Evolutionary conservation across 2,329 filamentous ascomycete genomes (phyloP), one percentile per base, ranked within the genome.

Genomic region (Shiraia sp.): DNA sequence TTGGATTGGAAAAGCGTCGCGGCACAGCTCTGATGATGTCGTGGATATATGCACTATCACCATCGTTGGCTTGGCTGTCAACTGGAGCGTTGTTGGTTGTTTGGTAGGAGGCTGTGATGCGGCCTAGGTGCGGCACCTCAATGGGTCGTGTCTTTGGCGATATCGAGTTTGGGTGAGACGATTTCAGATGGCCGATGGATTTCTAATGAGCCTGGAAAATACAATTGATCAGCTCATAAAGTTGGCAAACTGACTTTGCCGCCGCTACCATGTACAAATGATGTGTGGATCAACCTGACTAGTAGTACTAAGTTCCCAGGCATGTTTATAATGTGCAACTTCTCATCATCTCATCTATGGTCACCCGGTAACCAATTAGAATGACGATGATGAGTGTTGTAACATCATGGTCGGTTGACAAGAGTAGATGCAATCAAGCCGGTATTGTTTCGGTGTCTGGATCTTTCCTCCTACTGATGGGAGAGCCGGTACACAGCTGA

Each of bases 1-100:
- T 39, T 10, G 53, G 30, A 36, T 71, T 66, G n/a, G 58, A 51
- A 42, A 70, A 75, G 76, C 73, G 9, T 56, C 42, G 1, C 52
- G 49, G 56, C 72, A 77, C 1, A 79, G 68, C 3, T 75, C 69
- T 0, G 72, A 69, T 0, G 72, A 69, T n/a, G 73, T 79, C 28
- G 70, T 74, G 61, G 80, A 78, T 17, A 71, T 73, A 53, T 80
- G 78, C 42, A 80, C 65, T 9, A 79, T 63, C 4, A 79, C 66
- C 12, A 77, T 60, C 1, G 77, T 80, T 4, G 77, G 77, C 52
- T 79, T 79, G 23, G 64, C 40, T 6, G 43, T 70, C 60, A 45
- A 66, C 62, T 22, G 19, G 19, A 8, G 19, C 19, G 2, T 58
- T 47, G n/a, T 19, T 27, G 3, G 72, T 63, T 56, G 75, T 71